Evolutionary conservation across 805 yeast genomes (phyloP).

Genomic region (Yamadazyma sp.): DNA sequence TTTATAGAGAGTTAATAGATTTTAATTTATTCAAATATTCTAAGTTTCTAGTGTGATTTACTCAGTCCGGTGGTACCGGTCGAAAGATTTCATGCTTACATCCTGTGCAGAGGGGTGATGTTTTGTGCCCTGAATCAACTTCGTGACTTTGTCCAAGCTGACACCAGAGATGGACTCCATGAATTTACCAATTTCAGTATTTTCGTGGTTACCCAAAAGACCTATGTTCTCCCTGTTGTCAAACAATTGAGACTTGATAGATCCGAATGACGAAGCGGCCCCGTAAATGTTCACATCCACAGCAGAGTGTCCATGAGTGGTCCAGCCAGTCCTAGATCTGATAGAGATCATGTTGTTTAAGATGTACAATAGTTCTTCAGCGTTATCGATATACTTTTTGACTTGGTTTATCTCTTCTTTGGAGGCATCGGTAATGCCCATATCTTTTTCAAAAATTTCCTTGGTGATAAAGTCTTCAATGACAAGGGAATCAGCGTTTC

Average conservation of each 20-base stretch:
- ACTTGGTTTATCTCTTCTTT: slow-evolving; percentile 46
- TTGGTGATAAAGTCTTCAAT: slow-evolving; percentile 48
- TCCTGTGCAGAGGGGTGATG: slow-evolving; percentile 29
- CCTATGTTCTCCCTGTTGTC: slow-evolving; percentile 29
- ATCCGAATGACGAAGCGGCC: slow-evolving; percentile 54
- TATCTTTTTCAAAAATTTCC: slow-evolving; percentile 58
- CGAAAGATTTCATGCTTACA: background rate
- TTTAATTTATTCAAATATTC: background rate
- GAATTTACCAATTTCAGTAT: slow-evolving; percentile 78
- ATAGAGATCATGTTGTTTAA: slow-evolving; percentile 70
- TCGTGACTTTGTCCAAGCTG: slow-evolving; percentile 50
- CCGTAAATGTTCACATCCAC: slow-evolving; percentile 94
- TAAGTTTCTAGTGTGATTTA: too few relatives aligned
- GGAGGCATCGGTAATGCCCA: slow-evolving; percentile 64
- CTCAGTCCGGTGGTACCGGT: slow-evolving; percentile 4
- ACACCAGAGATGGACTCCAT: slow-evolving; percentile 56
- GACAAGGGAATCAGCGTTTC: slow-evolving; percentile 13
- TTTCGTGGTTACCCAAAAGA: slow-evolving; percentile 80
- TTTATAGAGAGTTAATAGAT: background rate
- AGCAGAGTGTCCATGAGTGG: slow-evolving; percentile 94
- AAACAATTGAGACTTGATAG: slow-evolving; percentile 39
- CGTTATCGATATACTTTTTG: slow-evolving; percentile 18
- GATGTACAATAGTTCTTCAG: slow-evolving; percentile 46
- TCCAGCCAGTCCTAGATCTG: slow-evolving; percentile 94
- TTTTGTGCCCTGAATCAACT: slow-evolving; percentile 47